Evolutionary conservation across 2,329 filamentous ascomycete species (phyloP).

Genomic region (Fusarium sp.): DNA sequence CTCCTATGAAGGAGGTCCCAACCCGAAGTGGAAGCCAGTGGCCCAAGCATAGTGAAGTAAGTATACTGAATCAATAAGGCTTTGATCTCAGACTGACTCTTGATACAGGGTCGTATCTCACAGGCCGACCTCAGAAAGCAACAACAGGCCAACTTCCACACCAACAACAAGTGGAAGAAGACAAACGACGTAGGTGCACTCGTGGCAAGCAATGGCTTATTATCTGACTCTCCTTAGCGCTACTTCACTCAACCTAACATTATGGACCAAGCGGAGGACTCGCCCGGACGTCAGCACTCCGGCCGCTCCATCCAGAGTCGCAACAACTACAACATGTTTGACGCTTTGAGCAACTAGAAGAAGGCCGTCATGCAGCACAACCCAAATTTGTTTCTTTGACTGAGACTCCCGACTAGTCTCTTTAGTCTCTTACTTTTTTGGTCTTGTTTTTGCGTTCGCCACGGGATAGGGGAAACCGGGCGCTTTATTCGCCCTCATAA

Average conservation of each 20-base stretch:
- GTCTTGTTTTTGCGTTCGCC: background rate
- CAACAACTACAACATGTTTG: slow-evolving; percentile 38
- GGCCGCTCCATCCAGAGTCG: slow-evolving; percentile 31
- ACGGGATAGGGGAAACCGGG: background rate
- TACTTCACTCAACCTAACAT: background rate
- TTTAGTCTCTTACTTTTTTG: background rate
- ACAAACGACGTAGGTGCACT: background rate
- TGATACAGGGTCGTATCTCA: slow-evolving; percentile 28
- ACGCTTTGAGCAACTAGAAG: slow-evolving; percentile 9
- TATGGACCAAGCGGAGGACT: background rate
- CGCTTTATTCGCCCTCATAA: background rate
- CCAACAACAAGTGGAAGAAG: background rate
- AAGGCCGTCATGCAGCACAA: background rate
- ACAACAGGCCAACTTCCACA: background rate
- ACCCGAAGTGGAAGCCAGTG: slow-evolving; percentile 35
- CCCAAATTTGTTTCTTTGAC: background rate
- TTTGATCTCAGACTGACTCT: background rate
- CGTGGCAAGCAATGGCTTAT: background rate
- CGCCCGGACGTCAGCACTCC: slow-evolving; percentile 1
- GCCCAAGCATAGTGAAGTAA: slow-evolving; percentile 41
- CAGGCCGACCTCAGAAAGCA: slow-evolving; percentile 35
- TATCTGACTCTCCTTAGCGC: background rate
- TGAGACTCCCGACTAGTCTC: background rate
- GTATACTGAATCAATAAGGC: background rate
- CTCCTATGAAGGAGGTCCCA: background rate